A percentile compares a stretch with the other conserved stretches of the same genome.
phyloP scores from a whole-genome alignment of 2,329 filamentous ascomycete genomes.

The Nemania sp. region DNA sequence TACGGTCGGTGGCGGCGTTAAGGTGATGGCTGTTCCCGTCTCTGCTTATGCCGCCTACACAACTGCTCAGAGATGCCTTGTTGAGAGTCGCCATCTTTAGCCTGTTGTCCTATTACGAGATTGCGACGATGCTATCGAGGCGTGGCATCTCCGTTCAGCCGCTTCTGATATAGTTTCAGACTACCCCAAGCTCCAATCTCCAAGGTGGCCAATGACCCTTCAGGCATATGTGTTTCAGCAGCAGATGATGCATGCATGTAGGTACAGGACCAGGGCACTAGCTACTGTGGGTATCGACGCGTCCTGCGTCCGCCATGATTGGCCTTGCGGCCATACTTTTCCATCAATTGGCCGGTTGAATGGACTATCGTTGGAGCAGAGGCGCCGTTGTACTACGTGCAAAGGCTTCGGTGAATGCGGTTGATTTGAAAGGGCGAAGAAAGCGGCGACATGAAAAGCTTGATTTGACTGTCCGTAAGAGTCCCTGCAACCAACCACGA shows the following conservation, averaged over 20 bases:
- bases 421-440: slow-evolving; percentile 8
- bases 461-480: slow-evolving; percentile 10
- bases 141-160: slow-evolving; percentile 22
- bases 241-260: slow-evolving; percentile 23
- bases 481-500: slow-evolving; percentile 1
- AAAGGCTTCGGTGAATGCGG: slow-evolving; percentile 6
- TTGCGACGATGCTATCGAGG: slow-evolving; percentile 18
- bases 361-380: slow-evolving; percentile 13
- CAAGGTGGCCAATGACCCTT: slow-evolving; percentile 15
- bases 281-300: slow-evolving; percentile 18
- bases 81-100: slow-evolving; percentile 16
- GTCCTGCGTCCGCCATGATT: slow-evolving; percentile 17
- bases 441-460: slow-evolving; percentile 20
- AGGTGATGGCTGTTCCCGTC: background rate
- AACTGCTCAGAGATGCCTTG: slow-evolving; percentile 4
- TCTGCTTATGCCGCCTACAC: slow-evolving; percentile 6
- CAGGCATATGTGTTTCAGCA: slow-evolving; percentile 16
- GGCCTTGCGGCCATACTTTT: slow-evolving; percentile 14
- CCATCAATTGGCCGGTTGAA: slow-evolving; percentile 16
- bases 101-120: slow-evolving; percentile 16
- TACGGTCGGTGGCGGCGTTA: slow-evolving; percentile 2
- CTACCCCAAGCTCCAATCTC: slow-evolving; percentile 20
- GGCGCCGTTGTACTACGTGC: background rate
- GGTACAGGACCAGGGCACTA: slow-evolving; percentile 11
- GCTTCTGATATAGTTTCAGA: slow-evolving; percentile 19